A percentile compares a stretch with the other conserved stretches of the same genome.
phyloP scores from a whole-genome alignment of 1,139 yeast genomes.

The Lodderomyces oxycetoniae region DNA sequence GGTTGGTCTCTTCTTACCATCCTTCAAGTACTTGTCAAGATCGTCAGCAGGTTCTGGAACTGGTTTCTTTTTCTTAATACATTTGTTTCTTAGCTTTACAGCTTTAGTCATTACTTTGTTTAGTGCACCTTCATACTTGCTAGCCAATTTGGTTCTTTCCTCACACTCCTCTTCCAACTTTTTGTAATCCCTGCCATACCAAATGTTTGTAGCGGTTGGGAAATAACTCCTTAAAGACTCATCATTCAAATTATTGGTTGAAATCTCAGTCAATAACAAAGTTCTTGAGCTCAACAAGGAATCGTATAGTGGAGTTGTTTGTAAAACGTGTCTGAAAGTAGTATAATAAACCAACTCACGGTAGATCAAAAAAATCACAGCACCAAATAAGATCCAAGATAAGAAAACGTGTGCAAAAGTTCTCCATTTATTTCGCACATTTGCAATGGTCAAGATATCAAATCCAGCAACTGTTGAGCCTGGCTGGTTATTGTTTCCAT shows the following conservation, averaged over 20 bases:
- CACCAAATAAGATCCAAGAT: constrained; percentile 64
- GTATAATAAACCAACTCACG: constrained; percentile 67
- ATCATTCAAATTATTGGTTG: constrained; percentile 46
- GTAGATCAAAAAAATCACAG: constrained; percentile 57
- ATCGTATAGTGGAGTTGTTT: constrained; percentile 69
- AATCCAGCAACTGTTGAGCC: constrained; percentile 44
- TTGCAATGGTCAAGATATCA: constrained; percentile 57
- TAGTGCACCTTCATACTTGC: constrained; percentile 56
- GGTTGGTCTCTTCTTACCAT: constrained; percentile 65
- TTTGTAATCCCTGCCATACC: constrained; percentile 60
- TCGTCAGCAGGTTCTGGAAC: constrained; percentile 57
- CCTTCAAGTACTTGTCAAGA: constrained; percentile 48
- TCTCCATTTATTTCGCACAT: constrained; percentile 56
- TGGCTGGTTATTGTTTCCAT: constrained; percentile 41
- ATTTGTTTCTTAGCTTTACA: constrained; percentile 49
- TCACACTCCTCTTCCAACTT: constrained; percentile 49
- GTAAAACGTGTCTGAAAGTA: constrained; percentile 61
- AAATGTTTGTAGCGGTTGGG: constrained; percentile 56
- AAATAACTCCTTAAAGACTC: constrained; percentile 49
- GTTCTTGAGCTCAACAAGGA: constrained; percentile 64
- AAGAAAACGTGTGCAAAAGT: constrained; percentile 69
- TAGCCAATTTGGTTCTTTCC: constrained; percentile 51
- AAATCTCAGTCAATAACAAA: constrained; percentile 59
- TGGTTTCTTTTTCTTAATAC: constrained; percentile 52
- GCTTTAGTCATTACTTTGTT: constrained; percentile 54